Conservation (phyloP, 441 rosid species). For the Francoa sonchifolia region DNA sequence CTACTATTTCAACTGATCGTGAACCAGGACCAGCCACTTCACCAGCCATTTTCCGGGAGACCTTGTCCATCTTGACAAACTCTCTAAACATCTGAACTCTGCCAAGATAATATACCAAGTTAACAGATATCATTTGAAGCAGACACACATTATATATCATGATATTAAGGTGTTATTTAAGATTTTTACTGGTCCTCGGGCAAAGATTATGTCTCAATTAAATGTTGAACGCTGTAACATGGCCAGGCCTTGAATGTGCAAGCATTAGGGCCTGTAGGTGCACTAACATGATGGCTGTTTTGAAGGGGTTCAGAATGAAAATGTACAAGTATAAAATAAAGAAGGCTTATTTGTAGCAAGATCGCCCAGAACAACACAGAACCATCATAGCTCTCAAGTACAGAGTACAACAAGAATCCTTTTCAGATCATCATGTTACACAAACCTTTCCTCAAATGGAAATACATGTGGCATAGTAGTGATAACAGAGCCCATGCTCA, state of each 20-base stretch:
- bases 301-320: no score
- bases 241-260: no score
- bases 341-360: neutral
- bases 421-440: conserved; percentile 2
- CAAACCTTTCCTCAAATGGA: conserved; percentile 96
- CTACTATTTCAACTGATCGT: conserved; percentile 77
- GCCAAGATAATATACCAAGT: conserved; percentile 19
- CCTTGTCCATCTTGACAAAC: conserved; percentile 87
- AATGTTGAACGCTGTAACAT: no score
- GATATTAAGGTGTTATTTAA: no score
- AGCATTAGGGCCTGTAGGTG: no score
- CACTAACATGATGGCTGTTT: no score
- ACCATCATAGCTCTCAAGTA: conserved; percentile 1
- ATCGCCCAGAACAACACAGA: conserved; percentile 1
- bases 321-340: no score
- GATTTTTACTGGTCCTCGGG: no score
- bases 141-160: no score
- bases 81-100: conserved; percentile 97
- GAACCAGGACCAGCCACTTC: conserved; percentile 84
- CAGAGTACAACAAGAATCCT: neutral
- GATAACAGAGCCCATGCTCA: conserved; percentile 59
- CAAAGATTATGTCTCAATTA: no score
- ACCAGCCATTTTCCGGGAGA: conserved; percentile 81
- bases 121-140: conserved; percentile 14
- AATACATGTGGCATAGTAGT: conserved; percentile 77